Conservation (phyloP, 148 eudicot genomes). For the Gaultheria prostrata region DNA sequence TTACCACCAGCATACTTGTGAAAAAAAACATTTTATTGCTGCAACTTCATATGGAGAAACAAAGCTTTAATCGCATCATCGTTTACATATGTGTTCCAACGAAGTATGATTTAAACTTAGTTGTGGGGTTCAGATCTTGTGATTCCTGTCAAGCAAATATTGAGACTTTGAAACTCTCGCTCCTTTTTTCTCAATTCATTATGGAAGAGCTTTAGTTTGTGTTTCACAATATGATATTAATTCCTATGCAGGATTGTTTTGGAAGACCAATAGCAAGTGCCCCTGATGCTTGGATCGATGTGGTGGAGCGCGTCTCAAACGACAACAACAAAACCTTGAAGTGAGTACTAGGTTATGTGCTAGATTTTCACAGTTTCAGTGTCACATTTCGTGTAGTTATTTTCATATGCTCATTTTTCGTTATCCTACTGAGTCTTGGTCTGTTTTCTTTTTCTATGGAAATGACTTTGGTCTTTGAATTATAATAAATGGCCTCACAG, state of each 20-base stretch:
- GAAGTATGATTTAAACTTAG: background rate
- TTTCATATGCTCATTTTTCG: background rate
- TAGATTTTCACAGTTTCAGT: background rate
- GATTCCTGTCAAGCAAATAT: too few species aligned
- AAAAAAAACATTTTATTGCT: background rate
- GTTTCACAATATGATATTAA: background rate
- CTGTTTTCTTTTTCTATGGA: background rate
- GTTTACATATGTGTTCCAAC: background rate
- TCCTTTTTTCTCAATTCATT: background rate
- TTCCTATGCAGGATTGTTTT: conserved; percentile 79
- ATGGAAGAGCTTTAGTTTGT: background rate
- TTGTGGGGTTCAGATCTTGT: background rate
- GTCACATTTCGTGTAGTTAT: background rate
- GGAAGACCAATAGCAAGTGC: conserved; percentile 92
- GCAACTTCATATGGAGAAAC: too few species aligned
- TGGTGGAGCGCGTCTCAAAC: conserved; percentile 92
- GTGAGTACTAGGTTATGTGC: conserved; percentile 38
- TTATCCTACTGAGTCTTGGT: background rate
- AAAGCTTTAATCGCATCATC: background rate
- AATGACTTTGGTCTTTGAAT: too few species aligned
- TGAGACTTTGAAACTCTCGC: background rate
- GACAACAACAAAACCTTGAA: conserved; percentile 85
- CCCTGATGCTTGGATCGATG: conserved; percentile 99
- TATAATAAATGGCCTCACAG: background rate
- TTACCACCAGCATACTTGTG: background rate